Conservation (phyloP, 2,329 filamentous ascomycete species). For the Ophiostoma pallidulum region DNA sequence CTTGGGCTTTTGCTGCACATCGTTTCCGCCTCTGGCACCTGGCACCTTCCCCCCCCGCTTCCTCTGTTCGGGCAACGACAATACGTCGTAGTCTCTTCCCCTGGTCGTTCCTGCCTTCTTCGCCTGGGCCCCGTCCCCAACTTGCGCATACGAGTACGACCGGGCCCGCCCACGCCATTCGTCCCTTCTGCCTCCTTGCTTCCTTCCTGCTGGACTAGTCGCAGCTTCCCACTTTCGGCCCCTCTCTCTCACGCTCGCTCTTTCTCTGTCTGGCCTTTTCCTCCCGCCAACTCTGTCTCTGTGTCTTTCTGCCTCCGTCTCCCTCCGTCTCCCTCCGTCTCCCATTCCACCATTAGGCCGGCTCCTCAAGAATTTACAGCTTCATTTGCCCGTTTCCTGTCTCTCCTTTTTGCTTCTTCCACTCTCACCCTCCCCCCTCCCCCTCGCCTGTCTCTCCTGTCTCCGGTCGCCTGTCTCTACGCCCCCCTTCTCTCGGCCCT, state of each 20-base stretch:
- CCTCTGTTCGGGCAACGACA: no score
- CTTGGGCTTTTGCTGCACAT: no score
- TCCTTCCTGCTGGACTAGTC: slow-evolving; percentile 4
- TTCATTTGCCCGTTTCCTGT: slow-evolving; percentile 1
- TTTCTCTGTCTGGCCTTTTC: neutral
- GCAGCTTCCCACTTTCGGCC: slow-evolving; percentile 7
- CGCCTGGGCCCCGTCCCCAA: no score
- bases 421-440: neutral
- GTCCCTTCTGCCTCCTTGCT: slow-evolving; percentile 10
- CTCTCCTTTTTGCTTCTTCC: neutral
- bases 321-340: neutral
- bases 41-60: no score
- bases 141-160: no score
- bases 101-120: no score
- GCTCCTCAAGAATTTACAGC: no score
- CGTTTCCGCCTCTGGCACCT: no score
- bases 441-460: neutral
- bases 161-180: neutral
- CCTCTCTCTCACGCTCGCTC: neutral
- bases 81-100: no score
- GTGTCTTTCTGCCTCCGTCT: neutral
- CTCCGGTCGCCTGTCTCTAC: no score
- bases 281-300: neutral
- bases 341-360: neutral
- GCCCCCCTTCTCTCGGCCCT: neutral